These are phyloP conservation scores for Xerocomus nothofagi DNA, from an alignment of 1,284 basidiomycete species.

Conservation along the genomic window DNA sequence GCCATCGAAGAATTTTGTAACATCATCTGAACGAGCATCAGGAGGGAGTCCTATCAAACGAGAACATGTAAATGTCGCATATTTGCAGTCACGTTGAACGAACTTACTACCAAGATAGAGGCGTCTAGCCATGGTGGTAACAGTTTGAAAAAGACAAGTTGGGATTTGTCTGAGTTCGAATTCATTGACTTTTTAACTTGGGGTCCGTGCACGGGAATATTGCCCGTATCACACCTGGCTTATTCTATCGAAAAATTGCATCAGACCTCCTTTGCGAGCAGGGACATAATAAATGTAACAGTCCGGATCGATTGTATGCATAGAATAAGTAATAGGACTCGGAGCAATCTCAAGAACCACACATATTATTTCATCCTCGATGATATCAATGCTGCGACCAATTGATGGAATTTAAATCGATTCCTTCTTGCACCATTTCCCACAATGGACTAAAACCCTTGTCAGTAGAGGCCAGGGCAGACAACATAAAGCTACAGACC, in stretches of 20 bases:
- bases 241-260: neutral
- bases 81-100: conserved; percentile 3
- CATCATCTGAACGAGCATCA: conserved; percentile 77
- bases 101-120: conserved; percentile 80
- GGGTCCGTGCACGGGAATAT: conserved; percentile 38
- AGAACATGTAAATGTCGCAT: conserved; percentile 1
- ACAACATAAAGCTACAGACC: conserved; percentile 31
- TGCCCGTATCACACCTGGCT: conserved; percentile 12
- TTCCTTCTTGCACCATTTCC: conserved; percentile 99
- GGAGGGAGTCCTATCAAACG: conserved; percentile 63
- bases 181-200: conserved; percentile 35
- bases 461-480: conserved; percentile 9
- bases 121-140: conserved; percentile 72
- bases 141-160: conserved; percentile 38
- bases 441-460: conserved; percentile 71
- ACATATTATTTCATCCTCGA: neutral
- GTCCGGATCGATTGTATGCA: conserved; percentile 14
- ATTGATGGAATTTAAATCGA: conserved; percentile 90
- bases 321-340: conserved; percentile 3
- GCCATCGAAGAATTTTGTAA: conserved; percentile 82
- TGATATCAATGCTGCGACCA: conserved; percentile 72
- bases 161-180: conserved; percentile 40
- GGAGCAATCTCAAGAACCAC: conserved; percentile 5
- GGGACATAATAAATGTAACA: neutral
- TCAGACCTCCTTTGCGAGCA: neutral